Conservation (phyloP, 2,329 filamentous ascomycete genomes). For the Amylocarpus encephaloides region DNA sequence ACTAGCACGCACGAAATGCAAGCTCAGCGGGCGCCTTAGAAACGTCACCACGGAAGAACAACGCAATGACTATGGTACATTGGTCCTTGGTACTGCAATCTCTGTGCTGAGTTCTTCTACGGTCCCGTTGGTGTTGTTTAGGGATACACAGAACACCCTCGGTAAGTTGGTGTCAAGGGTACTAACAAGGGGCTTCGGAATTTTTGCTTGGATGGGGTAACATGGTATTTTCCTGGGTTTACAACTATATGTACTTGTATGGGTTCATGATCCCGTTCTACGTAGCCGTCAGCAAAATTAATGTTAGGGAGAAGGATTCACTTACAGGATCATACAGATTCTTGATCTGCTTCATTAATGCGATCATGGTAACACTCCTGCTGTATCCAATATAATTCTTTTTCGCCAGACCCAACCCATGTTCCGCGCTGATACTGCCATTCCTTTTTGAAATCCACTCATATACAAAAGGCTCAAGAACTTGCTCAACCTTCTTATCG, state of each 20-base stretch:
- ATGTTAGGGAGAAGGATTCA: constrained; percentile 11
- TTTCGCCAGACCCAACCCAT: constrained; percentile 90
- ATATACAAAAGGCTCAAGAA: constrained; percentile 91
- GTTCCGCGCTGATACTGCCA: constrained; percentile 94
- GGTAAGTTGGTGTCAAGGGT: no score
- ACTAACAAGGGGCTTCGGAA: no score
- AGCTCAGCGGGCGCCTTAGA: no score
- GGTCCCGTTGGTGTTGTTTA: no score
- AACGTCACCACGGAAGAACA: no score
- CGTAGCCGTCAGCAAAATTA: constrained; percentile 18
- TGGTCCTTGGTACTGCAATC: no score
- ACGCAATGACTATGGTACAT: no score
- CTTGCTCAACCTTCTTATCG: constrained; percentile 79
- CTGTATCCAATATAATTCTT: constrained; percentile 94
- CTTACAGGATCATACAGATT: constrained; percentile 87
- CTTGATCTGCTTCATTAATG: constrained; percentile 93
- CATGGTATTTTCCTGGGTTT: not conserved
- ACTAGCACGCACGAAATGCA: no score
- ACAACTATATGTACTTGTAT: constrained; percentile 78
- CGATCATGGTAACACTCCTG: constrained; percentile 78
- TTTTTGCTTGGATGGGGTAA: no score
- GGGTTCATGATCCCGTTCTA: constrained; percentile 99
- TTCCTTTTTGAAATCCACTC: constrained; percentile 88
- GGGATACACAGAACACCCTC: no score
- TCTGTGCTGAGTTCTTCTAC: no score